Evolutionary conservation across 1,284 basidiomycete genomes (phyloP).

Genomic region (Wallemia mellicola): DNA sequence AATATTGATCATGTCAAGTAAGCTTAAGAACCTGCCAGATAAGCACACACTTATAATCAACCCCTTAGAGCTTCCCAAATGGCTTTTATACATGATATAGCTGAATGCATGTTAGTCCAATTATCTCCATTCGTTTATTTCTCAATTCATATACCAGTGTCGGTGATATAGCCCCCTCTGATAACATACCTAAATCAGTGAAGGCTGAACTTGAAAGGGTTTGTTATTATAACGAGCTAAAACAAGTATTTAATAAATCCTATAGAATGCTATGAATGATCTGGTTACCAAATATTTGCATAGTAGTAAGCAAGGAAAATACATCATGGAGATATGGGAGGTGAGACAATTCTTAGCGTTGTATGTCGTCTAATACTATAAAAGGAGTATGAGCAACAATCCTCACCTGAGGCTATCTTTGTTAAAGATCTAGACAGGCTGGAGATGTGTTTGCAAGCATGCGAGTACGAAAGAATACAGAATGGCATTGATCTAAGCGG

Average conservation of each 20-base stretch:
- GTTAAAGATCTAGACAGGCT: slow-evolving; percentile 48
- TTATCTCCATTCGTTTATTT: too few species aligned
- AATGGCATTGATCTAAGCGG: not conserved
- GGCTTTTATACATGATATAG: slow-evolving; percentile 74
- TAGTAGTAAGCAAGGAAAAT: slow-evolving; percentile 38
- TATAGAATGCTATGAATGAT: slow-evolving; percentile 60
- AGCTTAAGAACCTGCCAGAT: slow-evolving; percentile 3
- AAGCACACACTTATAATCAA: not conserved
- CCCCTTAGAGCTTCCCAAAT: slow-evolving; percentile 19
- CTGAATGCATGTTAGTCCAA: slow-evolving; percentile 60
- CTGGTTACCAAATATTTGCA: slow-evolving; percentile 74
- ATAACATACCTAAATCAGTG: slow-evolving; percentile 50
- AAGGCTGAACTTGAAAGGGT: slow-evolving; percentile 48
- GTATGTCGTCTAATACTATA: too few species aligned
- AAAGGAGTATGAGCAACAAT: slow-evolving; percentile 20
- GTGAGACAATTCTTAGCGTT: too few species aligned
- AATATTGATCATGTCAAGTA: slow-evolving; percentile 46
- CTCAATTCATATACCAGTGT: slow-evolving; percentile 26
- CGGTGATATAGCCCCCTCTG: slow-evolving; percentile 73
- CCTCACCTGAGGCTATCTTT: slow-evolving; percentile 9
- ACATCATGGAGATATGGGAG: slow-evolving; percentile 51
- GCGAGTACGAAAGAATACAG: slow-evolving; percentile 19
- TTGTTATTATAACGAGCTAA: slow-evolving; percentile 7
- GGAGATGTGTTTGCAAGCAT: slow-evolving; percentile 47
- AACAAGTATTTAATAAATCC: not conserved